phyloP scores from a whole-genome alignment of 495 filamentous ascomycete species.

The Penicillium dipodomyicola region DNA sequence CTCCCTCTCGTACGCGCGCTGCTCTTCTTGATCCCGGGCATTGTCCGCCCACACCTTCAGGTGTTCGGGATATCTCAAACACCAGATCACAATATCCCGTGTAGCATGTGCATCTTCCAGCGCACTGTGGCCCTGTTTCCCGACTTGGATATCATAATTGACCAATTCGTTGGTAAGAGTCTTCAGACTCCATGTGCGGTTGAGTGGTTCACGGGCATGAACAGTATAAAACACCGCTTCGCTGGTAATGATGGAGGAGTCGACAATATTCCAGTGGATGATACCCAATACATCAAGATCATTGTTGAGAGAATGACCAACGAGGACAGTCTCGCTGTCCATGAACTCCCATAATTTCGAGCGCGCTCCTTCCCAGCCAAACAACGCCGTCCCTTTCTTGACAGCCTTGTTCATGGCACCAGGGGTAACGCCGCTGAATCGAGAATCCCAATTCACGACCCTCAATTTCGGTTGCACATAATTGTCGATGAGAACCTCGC shows the following conservation, averaged over 20 bases:
- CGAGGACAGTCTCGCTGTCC: slow-evolving; percentile 43
- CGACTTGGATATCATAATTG: slow-evolving; percentile 30
- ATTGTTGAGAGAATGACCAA: slow-evolving; percentile 45
- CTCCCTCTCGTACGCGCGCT: slow-evolving; percentile 7
- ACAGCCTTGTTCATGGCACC: slow-evolving; percentile 32
- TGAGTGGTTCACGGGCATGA: not conserved
- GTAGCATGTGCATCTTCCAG: slow-evolving; percentile 43
- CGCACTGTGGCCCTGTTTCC: slow-evolving; percentile 36
- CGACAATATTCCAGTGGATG: slow-evolving; percentile 41
- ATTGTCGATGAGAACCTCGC: slow-evolving; percentile 44
- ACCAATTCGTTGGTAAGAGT: slow-evolving; percentile 30
- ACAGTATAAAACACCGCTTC: slow-evolving; percentile 22
- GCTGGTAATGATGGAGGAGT: slow-evolving; percentile 31
- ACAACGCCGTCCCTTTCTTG: slow-evolving; percentile 30
- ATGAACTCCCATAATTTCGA: slow-evolving; percentile 37
- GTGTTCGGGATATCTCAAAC: slow-evolving; percentile 26
- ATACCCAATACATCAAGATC: slow-evolving; percentile 46
- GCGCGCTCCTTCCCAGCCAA: slow-evolving; percentile 42
- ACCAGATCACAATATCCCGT: slow-evolving; percentile 41
- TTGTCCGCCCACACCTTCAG: slow-evolving; percentile 24
- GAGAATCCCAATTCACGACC: slow-evolving; percentile 38
- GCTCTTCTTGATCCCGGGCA: slow-evolving; percentile 11
- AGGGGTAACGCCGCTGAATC: slow-evolving; percentile 36
- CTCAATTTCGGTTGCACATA: slow-evolving; percentile 35
- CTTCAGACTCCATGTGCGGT: slow-evolving; percentile 33